A percentile compares a stretch with the other conserved stretches of the same genome.
Evolutionary conservation across 805 yeast species (phyloP).

Genomic region (Metschnikowia continentalis): DNA sequence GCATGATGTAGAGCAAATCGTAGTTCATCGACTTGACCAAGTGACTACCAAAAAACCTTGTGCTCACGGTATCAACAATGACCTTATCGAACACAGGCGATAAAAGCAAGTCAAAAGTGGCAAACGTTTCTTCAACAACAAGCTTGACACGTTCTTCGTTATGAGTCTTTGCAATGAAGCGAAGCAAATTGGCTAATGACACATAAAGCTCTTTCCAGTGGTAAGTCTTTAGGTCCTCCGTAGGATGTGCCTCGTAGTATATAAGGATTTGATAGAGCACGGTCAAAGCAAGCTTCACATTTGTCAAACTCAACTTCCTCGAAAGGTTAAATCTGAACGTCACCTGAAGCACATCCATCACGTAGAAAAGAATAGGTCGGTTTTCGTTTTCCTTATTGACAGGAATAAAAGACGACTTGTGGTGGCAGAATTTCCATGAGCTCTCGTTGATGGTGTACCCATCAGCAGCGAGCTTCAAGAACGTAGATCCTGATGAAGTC

Average conservation of each 20-base stretch:
- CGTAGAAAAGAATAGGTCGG: conserved; percentile 29
- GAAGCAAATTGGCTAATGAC: conserved; percentile 27
- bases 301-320: conserved; percentile 29
- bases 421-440: conserved; percentile 43
- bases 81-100: conserved; percentile 18
- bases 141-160: conserved; percentile 18
- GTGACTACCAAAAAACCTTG: conserved; percentile 18
- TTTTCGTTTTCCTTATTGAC: conserved; percentile 6
- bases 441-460: conserved; percentile 27
- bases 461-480: conserved; percentile 4
- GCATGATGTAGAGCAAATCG: conserved; percentile 28
- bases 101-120: conserved; percentile 14
- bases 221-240: conserved; percentile 21
- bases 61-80: conserved; percentile 14
- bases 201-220: conserved; percentile 34
- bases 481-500: conserved; percentile 12
- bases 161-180: conserved; percentile 19
- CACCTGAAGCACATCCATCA: conserved; percentile 15
- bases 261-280: conserved; percentile 24
- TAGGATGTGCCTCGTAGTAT: conserved; percentile 16
- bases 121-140: conserved; percentile 16
- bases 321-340: conserved; percentile 35
- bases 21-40: conserved; percentile 23
- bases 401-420: conserved; percentile 33
- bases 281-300: conserved; percentile 25